A percentile compares a stretch with the other conserved stretches of the same genome.
Conservation (phyloP, 75 land plant species). For the Cupressus sempervirens region DNA sequence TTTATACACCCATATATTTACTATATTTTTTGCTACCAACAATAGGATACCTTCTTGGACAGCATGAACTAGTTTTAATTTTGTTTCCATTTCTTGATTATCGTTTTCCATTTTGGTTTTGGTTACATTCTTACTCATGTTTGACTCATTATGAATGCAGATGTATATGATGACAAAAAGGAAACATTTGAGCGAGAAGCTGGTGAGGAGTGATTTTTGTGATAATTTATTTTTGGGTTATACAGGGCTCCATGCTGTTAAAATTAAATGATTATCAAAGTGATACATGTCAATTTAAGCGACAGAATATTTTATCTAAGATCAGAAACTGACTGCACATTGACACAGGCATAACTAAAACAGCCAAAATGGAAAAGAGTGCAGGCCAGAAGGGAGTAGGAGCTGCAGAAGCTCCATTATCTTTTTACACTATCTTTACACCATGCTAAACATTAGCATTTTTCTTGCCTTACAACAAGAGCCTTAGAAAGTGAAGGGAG, state of each 20-base stretch:
- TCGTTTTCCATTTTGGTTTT: neutral
- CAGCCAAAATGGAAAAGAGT: no score
- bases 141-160: constrained; percentile 33
- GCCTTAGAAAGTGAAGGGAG: no score
- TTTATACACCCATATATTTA: neutral
- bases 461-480: no score
- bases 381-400: no score
- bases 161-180: constrained; percentile 77
- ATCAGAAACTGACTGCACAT: no score
- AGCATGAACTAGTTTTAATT: neutral
- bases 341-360: no score
- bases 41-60: neutral
- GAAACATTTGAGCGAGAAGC: constrained; percentile 84
- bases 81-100: neutral
- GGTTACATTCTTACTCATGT: neutral
- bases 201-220: constrained; percentile 33
- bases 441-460: no score
- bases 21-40: neutral
- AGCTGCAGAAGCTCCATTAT: no score
- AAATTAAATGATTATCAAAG: no score
- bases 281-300: neutral
- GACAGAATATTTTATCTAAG: neutral
- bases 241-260: no score
- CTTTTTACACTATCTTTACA: no score
- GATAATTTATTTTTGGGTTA: no score